A percentile compares a stretch with the other conserved stretches of the same genome.
Conservation (phyloP, 1,284 basidiomycete species). For the Microbotryomycetes sp. region DNA sequence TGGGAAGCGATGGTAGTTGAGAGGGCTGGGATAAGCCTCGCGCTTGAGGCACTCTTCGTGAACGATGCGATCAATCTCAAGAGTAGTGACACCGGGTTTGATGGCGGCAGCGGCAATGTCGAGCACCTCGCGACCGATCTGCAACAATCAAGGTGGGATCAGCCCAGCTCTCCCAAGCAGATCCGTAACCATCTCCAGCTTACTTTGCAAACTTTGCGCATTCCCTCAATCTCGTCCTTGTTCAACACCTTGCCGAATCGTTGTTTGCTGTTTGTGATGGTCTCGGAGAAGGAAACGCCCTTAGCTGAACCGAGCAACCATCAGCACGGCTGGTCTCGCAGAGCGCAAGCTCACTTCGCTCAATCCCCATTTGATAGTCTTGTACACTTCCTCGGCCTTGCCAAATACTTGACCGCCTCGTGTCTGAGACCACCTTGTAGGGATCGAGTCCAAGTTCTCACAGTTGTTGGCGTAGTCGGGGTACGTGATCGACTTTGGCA, state of each 20-base stretch:
- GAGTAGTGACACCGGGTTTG: constrained; percentile 85
- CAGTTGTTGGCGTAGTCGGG: constrained; percentile 73
- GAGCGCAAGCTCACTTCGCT: neutral
- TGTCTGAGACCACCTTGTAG: neutral
- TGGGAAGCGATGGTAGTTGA: constrained; percentile 88
- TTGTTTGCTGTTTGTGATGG: constrained; percentile 18
- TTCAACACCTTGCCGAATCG: constrained; percentile 49
- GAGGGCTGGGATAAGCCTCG: constrained; percentile 84
- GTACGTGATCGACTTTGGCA: constrained; percentile 65
- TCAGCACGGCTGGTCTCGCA: neutral
- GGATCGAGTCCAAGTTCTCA: constrained; percentile 36
- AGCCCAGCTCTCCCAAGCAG: neutral
- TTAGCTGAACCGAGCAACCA: constrained; percentile 2
- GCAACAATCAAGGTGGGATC: neutral
- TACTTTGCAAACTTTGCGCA: constrained; percentile 68
- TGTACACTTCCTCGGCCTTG: constrained; percentile 20
- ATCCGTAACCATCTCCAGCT: constrained; percentile 36
- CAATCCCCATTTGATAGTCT: constrained; percentile 7
- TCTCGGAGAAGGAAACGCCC: constrained; percentile 17
- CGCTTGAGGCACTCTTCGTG: constrained; percentile 88
- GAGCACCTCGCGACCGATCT: constrained; percentile 85
- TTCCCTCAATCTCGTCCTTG: constrained; percentile 63
- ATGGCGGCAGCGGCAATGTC: constrained; percentile 80
- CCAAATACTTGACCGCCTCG: constrained; percentile 3
- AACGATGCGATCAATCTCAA: constrained; percentile 91